phyloP scores from a whole-genome alignment of 805 yeast species.

The Yamadazyma olivae region DNA sequence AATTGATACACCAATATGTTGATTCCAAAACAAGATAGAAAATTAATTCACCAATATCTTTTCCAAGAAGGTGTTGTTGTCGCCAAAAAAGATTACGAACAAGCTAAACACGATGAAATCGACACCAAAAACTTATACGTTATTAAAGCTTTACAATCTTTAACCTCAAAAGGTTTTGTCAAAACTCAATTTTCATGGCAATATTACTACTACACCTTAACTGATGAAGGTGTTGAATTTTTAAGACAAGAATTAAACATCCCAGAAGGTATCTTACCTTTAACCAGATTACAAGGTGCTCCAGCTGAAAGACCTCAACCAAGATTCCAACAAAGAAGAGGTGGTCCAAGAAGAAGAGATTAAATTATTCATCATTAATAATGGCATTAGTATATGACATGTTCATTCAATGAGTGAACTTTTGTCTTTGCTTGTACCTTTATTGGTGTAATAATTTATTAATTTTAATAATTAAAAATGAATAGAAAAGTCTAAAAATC shows the following conservation, averaged over 20 bases:
- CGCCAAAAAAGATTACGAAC: slow-evolving; percentile 98
- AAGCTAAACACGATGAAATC: slow-evolving; percentile 96
- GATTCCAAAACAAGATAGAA: slow-evolving; percentile 99
- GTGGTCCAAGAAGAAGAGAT: slow-evolving; percentile 65
- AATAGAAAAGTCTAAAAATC: slow-evolving; percentile 3
- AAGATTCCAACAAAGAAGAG: slow-evolving; percentile 37
- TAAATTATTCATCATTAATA: slow-evolving; percentile 18
- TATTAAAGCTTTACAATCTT: slow-evolving; percentile 98
- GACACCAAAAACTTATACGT: slow-evolving; percentile 96
- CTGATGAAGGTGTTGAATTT: slow-evolving; percentile 99
- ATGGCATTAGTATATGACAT: too few species aligned
- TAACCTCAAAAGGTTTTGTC: slow-evolving; percentile 98
- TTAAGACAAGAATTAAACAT: slow-evolving; percentile 97
- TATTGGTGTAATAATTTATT: not conserved
- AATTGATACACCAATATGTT: slow-evolving; percentile 71
- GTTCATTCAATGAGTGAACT: not conserved
- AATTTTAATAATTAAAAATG: slow-evolving; percentile 1
- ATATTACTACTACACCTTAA: slow-evolving; percentile 99
- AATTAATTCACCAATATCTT: slow-evolving; percentile 98
- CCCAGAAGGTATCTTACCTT: slow-evolving; percentile 98
- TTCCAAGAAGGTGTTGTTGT: slow-evolving; percentile 99
- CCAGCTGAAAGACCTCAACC: slow-evolving; percentile 74
- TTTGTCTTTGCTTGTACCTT: not conserved
- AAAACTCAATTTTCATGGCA: slow-evolving; percentile 99
- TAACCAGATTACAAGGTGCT: slow-evolving; percentile 94